Evolutionary conservation across 208 protist genomes (phyloP).

Genomic region (Zelonia costaricensis): DNA sequence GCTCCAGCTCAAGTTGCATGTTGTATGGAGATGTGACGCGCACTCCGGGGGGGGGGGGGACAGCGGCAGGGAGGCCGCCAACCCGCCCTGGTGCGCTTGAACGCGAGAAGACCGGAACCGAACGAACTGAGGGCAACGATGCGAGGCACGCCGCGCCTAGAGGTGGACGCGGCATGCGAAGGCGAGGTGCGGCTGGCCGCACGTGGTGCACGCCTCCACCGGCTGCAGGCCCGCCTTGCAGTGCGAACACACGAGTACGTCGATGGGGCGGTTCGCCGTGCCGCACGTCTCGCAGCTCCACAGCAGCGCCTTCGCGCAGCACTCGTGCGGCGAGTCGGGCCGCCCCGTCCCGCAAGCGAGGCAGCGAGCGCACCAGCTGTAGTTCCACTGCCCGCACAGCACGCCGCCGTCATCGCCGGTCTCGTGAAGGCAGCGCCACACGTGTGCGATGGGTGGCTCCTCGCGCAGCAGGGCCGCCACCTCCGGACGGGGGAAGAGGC

Average conservation of each 20-base stretch:
- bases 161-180: constrained; percentile 33
- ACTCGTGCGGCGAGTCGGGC: constrained; percentile 43
- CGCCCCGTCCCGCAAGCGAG: constrained; percentile 43
- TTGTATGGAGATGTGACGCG: too few species aligned
- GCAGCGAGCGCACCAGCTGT: constrained; percentile 66
- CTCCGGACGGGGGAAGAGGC: constrained; percentile 47
- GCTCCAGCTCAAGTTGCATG: too few species aligned
- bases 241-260: constrained; percentile 58
- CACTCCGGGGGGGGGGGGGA: too few species aligned
- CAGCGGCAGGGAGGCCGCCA: too few species aligned
- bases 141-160: constrained; percentile 5
- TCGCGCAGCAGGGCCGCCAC: constrained; percentile 17
- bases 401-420: constrained; percentile 4
- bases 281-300: constrained; percentile 59
- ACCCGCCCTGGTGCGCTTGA: too few species aligned
- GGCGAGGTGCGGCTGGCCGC: constrained; percentile 44
- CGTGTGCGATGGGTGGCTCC: constrained; percentile 21
- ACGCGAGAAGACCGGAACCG: too few species aligned
- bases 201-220: constrained; percentile 36
- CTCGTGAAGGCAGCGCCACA: constrained; percentile 80
- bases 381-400: constrained; percentile 76
- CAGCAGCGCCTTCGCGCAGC: constrained; percentile 45
- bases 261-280: constrained; percentile 57
- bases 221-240: constrained; percentile 55
- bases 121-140: not conserved